Conservation (phyloP, 169 alveolate genomes). For the Eimeria zaria region DNA sequence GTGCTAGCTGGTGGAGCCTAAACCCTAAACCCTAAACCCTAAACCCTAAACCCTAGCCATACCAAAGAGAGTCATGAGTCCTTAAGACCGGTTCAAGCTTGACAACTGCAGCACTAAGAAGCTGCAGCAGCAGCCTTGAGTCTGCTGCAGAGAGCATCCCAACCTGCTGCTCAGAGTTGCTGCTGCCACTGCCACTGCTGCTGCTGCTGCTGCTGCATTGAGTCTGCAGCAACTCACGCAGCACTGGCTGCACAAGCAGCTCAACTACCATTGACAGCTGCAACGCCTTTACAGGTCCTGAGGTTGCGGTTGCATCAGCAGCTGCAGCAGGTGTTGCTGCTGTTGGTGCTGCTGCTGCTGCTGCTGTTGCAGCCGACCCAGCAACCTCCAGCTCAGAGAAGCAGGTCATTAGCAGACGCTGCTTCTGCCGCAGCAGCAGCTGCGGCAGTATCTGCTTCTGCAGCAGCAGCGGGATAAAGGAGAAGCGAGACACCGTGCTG, state of each 20-base stretch:
- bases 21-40: not conserved
- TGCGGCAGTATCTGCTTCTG: slow-evolving; percentile 54
- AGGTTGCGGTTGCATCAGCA: not conserved
- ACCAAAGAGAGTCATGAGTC: slow-evolving; percentile 38
- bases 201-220: not conserved
- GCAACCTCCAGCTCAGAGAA: slow-evolving; percentile 56
- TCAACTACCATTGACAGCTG: slow-evolving; percentile 32
- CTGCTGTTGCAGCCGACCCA: slow-evolving; percentile 41
- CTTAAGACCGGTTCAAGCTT: slow-evolving; percentile 22
- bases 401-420: slow-evolving; percentile 56
- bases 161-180: slow-evolving; percentile 15
- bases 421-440: slow-evolving; percentile 71
- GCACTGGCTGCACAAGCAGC: slow-evolving; percentile 38
- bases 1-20: not conserved
- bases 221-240: slow-evolving; percentile 55
- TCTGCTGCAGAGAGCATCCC: slow-evolving; percentile 46
- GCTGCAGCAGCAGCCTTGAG: slow-evolving; percentile 28
- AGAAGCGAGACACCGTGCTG: slow-evolving; percentile 19
- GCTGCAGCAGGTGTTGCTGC: no score
- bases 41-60: not conserved
- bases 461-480: slow-evolving; percentile 27
- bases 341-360: not conserved
- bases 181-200: slow-evolving; percentile 1
- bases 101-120: slow-evolving; percentile 45
- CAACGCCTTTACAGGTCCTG: slow-evolving; percentile 18